Conservation (phyloP, 306 rosid genomes). For the Prosopis cineraria region DNA sequence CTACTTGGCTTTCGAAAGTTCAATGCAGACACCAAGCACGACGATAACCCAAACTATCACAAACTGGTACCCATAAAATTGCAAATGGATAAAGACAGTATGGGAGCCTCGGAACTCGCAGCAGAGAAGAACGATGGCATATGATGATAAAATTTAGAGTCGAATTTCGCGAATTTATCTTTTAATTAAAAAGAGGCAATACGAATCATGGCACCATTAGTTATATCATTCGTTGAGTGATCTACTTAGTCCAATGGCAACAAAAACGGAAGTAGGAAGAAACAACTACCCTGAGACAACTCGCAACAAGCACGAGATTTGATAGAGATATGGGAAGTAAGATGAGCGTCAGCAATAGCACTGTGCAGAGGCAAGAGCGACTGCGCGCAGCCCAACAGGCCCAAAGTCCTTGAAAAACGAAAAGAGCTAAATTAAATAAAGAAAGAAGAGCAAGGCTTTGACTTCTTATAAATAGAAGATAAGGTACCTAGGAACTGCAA, state of each 20-base stretch:
- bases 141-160: neutral
- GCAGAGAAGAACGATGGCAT: too few species aligned
- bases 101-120: neutral
- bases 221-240: neutral
- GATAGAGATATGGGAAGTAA: slow-evolving; percentile 51
- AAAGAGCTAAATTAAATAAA: neutral
- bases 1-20: neutral
- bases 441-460: neutral
- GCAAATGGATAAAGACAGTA: neutral
- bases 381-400: slow-evolving; percentile 50
- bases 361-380: slow-evolving; percentile 63
- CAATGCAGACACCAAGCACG: neutral
- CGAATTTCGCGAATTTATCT: neutral
- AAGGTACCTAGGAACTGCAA: slow-evolving; percentile 21
- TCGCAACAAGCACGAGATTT: slow-evolving; percentile 60
- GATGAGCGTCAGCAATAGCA: slow-evolving; percentile 47
- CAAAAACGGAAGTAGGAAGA: neutral
- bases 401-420: slow-evolving; percentile 34
- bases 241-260: neutral
- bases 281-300: slow-evolving; percentile 58
- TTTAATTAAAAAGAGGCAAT: neutral
- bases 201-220: neutral
- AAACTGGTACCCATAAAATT: neutral
- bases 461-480: too few species aligned
- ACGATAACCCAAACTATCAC: neutral